phyloP scores from a whole-genome alignment of 2,329 filamentous ascomycete species.

The Fusarium bulbicola region DNA sequence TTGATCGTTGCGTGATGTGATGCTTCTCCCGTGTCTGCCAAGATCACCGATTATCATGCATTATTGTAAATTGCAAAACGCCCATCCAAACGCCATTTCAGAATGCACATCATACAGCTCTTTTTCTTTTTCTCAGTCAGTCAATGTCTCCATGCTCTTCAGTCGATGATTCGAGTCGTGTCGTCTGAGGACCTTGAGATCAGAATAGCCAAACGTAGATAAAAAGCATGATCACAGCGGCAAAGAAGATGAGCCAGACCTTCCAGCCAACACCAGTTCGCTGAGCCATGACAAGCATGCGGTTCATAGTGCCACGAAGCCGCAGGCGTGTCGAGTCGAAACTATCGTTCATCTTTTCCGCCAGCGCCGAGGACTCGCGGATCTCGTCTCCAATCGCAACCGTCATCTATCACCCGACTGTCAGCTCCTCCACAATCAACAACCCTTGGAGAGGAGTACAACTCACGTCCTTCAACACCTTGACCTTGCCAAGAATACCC shows the following conservation, averaged over 20 bases:
- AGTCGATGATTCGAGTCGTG: neutral
- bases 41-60: constrained; percentile 23
- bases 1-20: constrained; percentile 22
- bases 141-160: neutral
- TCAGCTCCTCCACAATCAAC: constrained; percentile 6
- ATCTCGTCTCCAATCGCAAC: constrained; percentile 96
- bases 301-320: constrained; percentile 91
- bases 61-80: constrained; percentile 23
- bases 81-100: constrained; percentile 38
- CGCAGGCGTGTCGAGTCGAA: constrained; percentile 87
- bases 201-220: constrained; percentile 92
- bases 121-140: constrained; percentile 4
- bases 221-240: constrained; percentile 83
- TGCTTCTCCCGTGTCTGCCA: constrained; percentile 18
- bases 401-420: constrained; percentile 71
- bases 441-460: neutral
- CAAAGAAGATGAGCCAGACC: constrained; percentile 91
- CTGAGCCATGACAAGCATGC: constrained; percentile 96
- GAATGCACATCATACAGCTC: constrained; percentile 29
- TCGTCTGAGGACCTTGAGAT: constrained; percentile 32
- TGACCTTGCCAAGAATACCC: constrained; percentile 90
- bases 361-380: constrained; percentile 84
- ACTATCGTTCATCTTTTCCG: constrained; percentile 94
- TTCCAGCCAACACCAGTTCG: constrained; percentile 95
- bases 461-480: constrained; percentile 86